Conservation (phyloP, 768 basidiomycete genomes). For the Termitomyces sp. region DNA sequence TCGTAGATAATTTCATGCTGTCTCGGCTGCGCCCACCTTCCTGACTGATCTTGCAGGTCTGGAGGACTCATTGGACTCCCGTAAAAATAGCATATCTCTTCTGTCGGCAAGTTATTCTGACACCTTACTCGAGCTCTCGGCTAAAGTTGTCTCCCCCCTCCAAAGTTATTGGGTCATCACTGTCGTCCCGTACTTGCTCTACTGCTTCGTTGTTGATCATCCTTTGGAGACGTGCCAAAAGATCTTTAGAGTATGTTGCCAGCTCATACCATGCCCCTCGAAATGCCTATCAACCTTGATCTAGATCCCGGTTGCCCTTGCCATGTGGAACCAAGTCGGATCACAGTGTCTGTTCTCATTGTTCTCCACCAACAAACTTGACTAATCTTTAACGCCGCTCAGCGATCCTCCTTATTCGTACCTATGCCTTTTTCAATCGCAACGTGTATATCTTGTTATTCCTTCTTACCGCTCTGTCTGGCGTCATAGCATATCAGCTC, state of each 20-base stretch:
- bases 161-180: conserved; percentile 76
- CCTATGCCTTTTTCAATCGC: conserved; percentile 82
- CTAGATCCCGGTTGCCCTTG: conserved; percentile 74
- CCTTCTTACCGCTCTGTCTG: conserved; percentile 60
- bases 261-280: neutral
- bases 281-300: neutral
- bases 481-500: conserved; percentile 76
- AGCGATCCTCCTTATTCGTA: conserved; percentile 79
- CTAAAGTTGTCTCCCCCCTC: conserved; percentile 6
- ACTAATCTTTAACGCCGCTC: conserved; percentile 13
- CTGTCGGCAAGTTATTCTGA: conserved; percentile 55
- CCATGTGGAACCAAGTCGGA: conserved; percentile 85
- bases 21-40: conserved; percentile 16
- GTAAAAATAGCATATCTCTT: conserved; percentile 81
- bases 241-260: conserved; percentile 54
- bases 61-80: conserved; percentile 81
- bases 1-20: conserved; percentile 38
- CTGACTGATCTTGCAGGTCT: conserved; percentile 42
- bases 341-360: conserved; percentile 52
- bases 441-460: conserved; percentile 61
- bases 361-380: neutral
- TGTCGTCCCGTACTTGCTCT: conserved; percentile 74
- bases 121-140: conserved; percentile 7
- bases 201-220: conserved; percentile 71
- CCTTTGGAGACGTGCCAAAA: conserved; percentile 54